Conservation (phyloP, 805 yeast species). For the Sungouiozyma ichnusensis region DNA sequence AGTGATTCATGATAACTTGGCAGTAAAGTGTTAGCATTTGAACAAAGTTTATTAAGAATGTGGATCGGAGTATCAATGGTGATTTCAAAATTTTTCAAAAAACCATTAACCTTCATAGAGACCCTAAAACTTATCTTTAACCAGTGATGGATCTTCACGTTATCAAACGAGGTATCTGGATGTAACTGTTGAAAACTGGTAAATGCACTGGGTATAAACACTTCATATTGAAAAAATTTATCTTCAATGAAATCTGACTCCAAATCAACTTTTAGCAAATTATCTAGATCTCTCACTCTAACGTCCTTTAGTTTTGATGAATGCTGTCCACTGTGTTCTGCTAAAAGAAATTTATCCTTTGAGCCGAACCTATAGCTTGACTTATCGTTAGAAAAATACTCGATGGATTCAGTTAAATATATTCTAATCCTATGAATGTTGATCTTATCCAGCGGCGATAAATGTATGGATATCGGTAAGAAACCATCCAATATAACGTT, state of each 20-base stretch:
- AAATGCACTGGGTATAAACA: constrained; percentile 63
- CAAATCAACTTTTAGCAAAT: constrained; percentile 28
- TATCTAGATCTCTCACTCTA: constrained; percentile 30
- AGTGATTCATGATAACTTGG: constrained; percentile 45
- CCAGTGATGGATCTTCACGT: constrained; percentile 89
- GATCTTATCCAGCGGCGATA: constrained; percentile 78
- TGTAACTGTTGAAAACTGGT: constrained; percentile 49
- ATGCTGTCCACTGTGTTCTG: constrained; percentile 62
- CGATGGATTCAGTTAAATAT: constrained; percentile 76
- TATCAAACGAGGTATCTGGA: constrained; percentile 73
- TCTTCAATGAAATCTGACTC: constrained; percentile 49
- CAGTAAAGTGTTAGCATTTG: constrained; percentile 64
- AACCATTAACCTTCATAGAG: constrained; percentile 48
- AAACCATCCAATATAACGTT: constrained; percentile 71
- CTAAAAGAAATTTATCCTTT: constrained; percentile 57
- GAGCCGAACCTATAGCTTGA: constrained; percentile 89
- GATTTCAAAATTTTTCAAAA: constrained; percentile 82
- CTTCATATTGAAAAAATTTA: constrained; percentile 72
- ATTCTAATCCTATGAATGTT: constrained; percentile 75
- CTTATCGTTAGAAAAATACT: constrained; percentile 73
- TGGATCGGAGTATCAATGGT: constrained; percentile 90
- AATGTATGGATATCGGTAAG: constrained; percentile 71
- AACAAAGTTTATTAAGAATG: constrained; percentile 61
- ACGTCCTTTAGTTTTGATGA: constrained; percentile 6
- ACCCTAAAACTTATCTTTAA: constrained; percentile 75